phyloP scores from a whole-genome alignment of 2,329 filamentous ascomycete species.

The Aureobasidium sp. region DNA sequence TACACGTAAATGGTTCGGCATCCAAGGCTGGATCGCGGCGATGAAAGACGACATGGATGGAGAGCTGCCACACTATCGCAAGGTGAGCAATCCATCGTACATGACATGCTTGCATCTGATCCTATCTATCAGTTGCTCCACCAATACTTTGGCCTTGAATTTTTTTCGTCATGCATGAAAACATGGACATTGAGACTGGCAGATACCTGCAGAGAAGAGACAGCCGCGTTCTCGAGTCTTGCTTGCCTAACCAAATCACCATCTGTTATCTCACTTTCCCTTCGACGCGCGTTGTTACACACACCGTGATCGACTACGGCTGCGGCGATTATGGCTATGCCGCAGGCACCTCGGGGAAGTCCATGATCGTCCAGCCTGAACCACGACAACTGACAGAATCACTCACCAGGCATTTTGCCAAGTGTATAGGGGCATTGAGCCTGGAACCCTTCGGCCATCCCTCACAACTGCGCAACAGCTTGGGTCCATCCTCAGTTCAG shows the following conservation, averaged over 20 bases:
- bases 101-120: neutral
- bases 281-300: neutral
- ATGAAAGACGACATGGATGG: neutral
- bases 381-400: neutral
- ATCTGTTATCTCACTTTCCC: neutral
- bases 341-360: neutral
- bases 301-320: neutral
- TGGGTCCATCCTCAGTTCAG: neutral
- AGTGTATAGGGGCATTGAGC: neutral
- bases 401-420: neutral
- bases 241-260: neutral
- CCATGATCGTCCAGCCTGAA: neutral
- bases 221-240: neutral
- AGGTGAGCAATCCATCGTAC: neutral
- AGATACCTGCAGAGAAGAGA: neutral
- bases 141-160: neutral
- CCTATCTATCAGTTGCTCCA: neutral
- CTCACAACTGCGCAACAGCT: neutral
- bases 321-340: neutral
- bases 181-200: neutral
- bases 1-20: neutral
- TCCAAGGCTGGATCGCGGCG: neutral
- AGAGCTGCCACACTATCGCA: neutral
- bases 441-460: neutral
- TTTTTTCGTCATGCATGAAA: neutral